These are phyloP conservation scores for Zostera marina DNA, from an alignment of 116 monocot species.

Conservation along the genomic window DNA sequence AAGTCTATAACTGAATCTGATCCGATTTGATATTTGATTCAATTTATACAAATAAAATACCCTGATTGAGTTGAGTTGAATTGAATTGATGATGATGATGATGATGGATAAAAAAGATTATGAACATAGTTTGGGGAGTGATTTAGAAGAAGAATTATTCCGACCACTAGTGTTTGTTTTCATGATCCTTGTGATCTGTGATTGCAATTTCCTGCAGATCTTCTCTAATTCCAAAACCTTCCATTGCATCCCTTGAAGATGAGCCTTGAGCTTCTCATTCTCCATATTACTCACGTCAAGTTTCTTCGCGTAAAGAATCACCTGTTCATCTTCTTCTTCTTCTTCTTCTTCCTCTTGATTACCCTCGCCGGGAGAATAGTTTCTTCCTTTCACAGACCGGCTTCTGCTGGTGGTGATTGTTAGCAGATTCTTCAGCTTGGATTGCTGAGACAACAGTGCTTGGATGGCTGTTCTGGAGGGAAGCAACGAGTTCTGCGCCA, in stretches of 20 bases:
- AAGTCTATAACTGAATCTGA: too few relatives aligned
- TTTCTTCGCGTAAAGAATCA: conserved; percentile 54
- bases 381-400: neutral
- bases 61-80: too few relatives aligned
- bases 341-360: neutral
- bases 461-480: conserved; percentile 54
- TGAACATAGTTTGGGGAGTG: conserved; percentile 81
- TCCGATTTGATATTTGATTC: too few relatives aligned
- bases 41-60: too few relatives aligned
- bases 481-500: conserved; percentile 49
- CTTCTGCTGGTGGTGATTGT: conserved; percentile 13
- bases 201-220: conserved; percentile 64
- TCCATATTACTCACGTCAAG: conserved; percentile 37
- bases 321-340: conserved; percentile 20
- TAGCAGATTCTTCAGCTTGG: conserved; percentile 55
- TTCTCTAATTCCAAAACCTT: conserved; percentile 76
- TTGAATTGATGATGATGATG: neutral
- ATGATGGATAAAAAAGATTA: conserved; percentile 10
- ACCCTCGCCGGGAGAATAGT: too few relatives aligned
- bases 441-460: conserved; percentile 49
- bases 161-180: conserved; percentile 6
- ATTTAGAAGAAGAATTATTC: conserved; percentile 29
- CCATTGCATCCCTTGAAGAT: conserved; percentile 72
- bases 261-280: conserved; percentile 52
- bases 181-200: conserved; percentile 52